A percentile compares a stretch with the other conserved stretches of the same genome.
Conservation (phyloP, 2,329 filamentous ascomycete genomes). For the Emmonsiellopsis sp. region DNA sequence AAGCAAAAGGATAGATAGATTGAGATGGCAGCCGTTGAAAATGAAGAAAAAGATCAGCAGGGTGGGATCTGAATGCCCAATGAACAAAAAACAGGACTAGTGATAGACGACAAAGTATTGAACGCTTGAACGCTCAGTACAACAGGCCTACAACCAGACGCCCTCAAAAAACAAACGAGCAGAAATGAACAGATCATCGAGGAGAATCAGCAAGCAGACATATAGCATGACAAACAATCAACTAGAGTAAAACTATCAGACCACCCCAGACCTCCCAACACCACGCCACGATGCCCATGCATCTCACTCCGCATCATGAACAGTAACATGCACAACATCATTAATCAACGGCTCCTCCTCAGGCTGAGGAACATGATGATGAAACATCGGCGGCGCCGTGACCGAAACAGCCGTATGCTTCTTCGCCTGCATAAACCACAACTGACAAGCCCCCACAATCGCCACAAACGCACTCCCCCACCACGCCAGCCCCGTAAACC, state of each 20-base stretch:
- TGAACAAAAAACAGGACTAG: too few relatives aligned
- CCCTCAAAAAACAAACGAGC: too few relatives aligned
- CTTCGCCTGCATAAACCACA: constrained; percentile 46
- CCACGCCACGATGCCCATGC: background rate
- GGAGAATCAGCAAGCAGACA: too few relatives aligned
- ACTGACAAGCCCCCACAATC: constrained; percentile 46
- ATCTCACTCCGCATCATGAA: constrained; percentile 10
- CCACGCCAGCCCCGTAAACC: constrained; percentile 55
- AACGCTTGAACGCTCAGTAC: too few relatives aligned
- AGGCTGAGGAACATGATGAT: constrained; percentile 10
- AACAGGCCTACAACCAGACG: too few relatives aligned
- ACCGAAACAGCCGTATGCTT: constrained; percentile 34
- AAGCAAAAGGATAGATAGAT: too few relatives aligned
- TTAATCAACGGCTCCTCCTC: constrained; percentile 11
- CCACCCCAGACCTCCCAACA: background rate
- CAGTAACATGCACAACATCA: constrained; percentile 22
- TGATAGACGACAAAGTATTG: too few relatives aligned
- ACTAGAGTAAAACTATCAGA: background rate
- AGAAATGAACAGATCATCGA: too few relatives aligned
- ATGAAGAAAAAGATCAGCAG: too few relatives aligned
- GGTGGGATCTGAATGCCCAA: too few relatives aligned
- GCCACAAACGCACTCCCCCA: constrained; percentile 52
- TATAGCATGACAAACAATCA: background rate
- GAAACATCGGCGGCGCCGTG: constrained; percentile 24
- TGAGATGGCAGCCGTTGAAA: too few relatives aligned